Base-by-base conservation (phyloP, 2,329 filamentous ascomycete species). In the Cercospora sp. region DNA sequence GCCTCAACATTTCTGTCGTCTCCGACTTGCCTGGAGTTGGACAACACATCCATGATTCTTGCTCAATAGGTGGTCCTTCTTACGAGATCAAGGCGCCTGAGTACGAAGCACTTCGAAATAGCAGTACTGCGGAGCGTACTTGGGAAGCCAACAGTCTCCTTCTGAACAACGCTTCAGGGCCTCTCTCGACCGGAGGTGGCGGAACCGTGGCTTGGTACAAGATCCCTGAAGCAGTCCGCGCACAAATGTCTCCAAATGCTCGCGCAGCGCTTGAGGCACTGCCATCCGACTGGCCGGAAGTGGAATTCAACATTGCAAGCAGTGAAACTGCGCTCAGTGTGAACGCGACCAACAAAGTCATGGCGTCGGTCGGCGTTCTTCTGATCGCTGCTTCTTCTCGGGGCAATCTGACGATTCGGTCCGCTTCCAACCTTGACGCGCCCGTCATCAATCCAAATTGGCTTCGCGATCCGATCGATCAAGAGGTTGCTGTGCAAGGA, bases 1-100 rank as follows among this genome's bases (percentile, higher is more conserved):
- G 77, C n/a, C 69, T 64, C 62, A 74, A 80, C 16, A 87, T 87
- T 39, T 74, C 79, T 0, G 71, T 84, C 1, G 67, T 87, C 1
- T 78, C 79, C 3, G 79, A 84, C 48, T 79, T 83, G 0, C 81
- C 81, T 0, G 84, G 84, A 1, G 85, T 87, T 1, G 86, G 85
- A 5, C 78, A 85, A 70, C 83, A 84, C 64, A 78, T 87, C 69
- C 79, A 80, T 67, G 84, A 87, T 64, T 79, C 81, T 63, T 60
- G 60, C 39, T 67, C 64, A n/a, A 39, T 69, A 30, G 65, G 68
- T n/a, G 68, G 70, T 1, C 67, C 66, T 13, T 36, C 33, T 7
- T 67, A 66, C 36, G 61, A 70, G 39, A 66, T 72, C 33, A 67
- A 66, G 2, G 20, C 67, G 9, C 33, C 61, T 6, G 70, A 62